These are phyloP conservation scores for Geranium incanum DNA, from an alignment of 441 rosid species.

Conservation along the genomic window DNA sequence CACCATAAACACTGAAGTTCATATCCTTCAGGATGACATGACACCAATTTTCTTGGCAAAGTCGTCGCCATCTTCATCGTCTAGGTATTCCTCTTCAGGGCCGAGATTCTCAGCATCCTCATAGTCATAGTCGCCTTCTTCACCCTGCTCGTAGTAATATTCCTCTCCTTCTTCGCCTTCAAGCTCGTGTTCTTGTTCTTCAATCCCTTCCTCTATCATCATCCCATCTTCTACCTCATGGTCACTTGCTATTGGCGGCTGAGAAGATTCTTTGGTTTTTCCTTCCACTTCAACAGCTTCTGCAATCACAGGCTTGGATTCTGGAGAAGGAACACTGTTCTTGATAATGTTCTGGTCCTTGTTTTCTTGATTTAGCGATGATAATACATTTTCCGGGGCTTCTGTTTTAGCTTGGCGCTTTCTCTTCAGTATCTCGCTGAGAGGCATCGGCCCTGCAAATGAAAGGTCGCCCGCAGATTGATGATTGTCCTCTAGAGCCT, in stretches of 20 bases:
- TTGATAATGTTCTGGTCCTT: conserved; percentile 21
- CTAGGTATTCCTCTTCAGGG: conserved; percentile 45
- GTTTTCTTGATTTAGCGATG: conserved; percentile 22
- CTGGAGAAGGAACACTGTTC: conserved; percentile 17
- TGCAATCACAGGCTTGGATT: conserved; percentile 22
- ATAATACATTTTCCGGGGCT: conserved; percentile 28
- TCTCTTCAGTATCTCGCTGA: conserved; percentile 75
- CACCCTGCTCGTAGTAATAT: conserved; percentile 52
- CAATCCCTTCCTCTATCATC: conserved; percentile 39
- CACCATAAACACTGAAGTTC: conserved; percentile 34
- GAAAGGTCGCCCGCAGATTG: conserved; percentile 40
- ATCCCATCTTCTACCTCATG: conserved; percentile 34
- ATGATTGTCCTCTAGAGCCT: conserved; percentile 37
- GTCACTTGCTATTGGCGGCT: conserved; percentile 27
- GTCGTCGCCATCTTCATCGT: conserved; percentile 39
- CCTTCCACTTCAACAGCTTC: conserved; percentile 24
- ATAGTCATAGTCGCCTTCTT: conserved; percentile 60
- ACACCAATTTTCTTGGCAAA: conserved; percentile 25
- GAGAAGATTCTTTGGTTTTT: conserved; percentile 30
- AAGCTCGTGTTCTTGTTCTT: conserved; percentile 47
- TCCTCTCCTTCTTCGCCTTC: conserved; percentile 35
- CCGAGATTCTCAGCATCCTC: conserved; percentile 52
- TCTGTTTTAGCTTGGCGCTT: conserved; percentile 52
- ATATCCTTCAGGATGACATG: conserved; percentile 23
- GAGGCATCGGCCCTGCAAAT: conserved; percentile 81